Evolutionary conservation across 2,329 filamentous ascomycete species (phyloP).

Genomic region (Venturiaceae sp.): DNA sequence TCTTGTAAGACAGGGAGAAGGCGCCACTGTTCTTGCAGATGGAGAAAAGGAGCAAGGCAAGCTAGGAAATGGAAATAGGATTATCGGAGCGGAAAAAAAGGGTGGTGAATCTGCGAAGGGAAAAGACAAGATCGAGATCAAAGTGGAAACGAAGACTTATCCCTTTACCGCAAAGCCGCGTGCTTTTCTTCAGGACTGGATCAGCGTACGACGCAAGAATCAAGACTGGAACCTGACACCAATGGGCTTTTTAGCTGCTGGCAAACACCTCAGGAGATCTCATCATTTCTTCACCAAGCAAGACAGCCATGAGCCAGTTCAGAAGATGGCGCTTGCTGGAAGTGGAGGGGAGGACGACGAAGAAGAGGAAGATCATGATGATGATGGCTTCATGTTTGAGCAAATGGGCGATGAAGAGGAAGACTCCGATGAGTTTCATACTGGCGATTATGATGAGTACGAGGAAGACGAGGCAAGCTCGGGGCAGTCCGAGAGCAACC

Average conservation of each 20-base stretch:
- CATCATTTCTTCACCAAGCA: conserved; percentile 42
- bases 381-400: background rate
- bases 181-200: conserved; percentile 47
- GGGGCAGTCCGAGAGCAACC: too few species aligned
- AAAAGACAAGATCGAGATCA: background rate
- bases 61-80: background rate
- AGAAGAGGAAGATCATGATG: background rate
- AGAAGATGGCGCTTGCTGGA: background rate
- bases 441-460: too few species aligned
- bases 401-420: background rate
- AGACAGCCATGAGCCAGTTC: background rate
- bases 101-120: background rate
- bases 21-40: background rate
- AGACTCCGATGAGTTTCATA: too few species aligned
- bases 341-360: background rate
- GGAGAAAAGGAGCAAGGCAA: background rate
- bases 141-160: background rate
- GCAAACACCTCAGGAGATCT: conserved; percentile 35
- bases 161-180: conserved; percentile 21
- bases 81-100: background rate
- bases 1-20: background rate
- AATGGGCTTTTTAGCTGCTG: conserved; percentile 47
- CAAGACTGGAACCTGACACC: conserved; percentile 51
- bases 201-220: conserved; percentile 42
- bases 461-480: too few species aligned